Percentiles rank a stretch among this genome's conserved stretches.
Conservation (phyloP, 768 basidiomycete species). For the Suillus lakei region DNA sequence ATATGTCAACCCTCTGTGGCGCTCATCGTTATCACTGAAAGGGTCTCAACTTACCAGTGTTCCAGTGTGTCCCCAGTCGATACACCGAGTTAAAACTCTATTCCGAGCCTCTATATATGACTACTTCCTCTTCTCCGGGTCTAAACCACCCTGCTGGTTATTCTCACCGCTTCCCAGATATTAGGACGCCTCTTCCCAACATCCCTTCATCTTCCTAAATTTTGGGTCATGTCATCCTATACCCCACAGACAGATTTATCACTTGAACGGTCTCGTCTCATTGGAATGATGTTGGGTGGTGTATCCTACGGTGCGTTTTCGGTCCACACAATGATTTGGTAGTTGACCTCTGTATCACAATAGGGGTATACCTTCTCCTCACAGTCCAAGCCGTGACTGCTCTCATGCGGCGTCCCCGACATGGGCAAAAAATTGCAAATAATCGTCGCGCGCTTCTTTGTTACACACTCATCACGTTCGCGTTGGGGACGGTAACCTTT, state of each 20-base stretch:
- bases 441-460: no score
- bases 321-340: neutral
- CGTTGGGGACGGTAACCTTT: no score
- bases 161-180: neutral
- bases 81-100: neutral
- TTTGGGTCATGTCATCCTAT: neutral
- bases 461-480: no score
- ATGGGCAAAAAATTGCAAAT: neutral
- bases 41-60: neutral
- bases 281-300: neutral
- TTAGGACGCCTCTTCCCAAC: neutral
- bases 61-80: neutral
- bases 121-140: neutral
- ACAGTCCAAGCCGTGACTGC: neutral
- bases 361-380: no score
- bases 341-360: no score
- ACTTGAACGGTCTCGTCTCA: neutral
- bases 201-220: neutral
- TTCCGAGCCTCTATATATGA: neutral
- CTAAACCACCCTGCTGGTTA: neutral
- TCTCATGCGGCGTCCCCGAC: neutral
- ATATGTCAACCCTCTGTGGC: neutral
- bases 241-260: neutral
- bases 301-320: neutral
- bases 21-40: neutral